Base-by-base conservation (phyloP, 768 basidiomycete genomes). In the Brasilioporus rufonigricans region DNA sequence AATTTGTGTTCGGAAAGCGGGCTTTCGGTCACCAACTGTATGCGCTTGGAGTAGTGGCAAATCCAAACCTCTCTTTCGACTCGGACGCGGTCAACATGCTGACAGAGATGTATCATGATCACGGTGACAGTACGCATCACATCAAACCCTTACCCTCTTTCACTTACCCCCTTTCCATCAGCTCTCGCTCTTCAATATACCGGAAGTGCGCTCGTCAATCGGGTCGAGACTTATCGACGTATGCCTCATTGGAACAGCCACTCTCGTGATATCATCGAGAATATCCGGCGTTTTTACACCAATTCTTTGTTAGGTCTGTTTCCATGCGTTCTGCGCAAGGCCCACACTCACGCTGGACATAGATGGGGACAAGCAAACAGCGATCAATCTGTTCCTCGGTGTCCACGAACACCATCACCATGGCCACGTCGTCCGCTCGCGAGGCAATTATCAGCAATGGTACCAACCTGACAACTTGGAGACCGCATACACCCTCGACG, bases 211-310 rank as follows among this genome's bases (percentile, higher is more conserved):
- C 83, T 98, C 10, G 95, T 98, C 43, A 98, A 98, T 64, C 80
- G 95, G 2, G 93, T 98, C 8, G 95, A 98, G 68, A 97, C 92
- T 1, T 98, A 98, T 65, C 84, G 95, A 39, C 83, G 93, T 27
- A 93, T 94, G 81, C 91, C 91, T 0, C 93, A 97, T 59, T 98
- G 96, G 95, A 93, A 93, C 64, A 94, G 92, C 61, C 96, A 98
- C 71, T 97, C 94, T 2, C 79, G 96, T 33, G 95, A 98, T 68
- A 92, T 98, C 64, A 92, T 94, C 59, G 94, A 97, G 72, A 96
- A 95, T 64, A 87, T 98, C 49, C 80, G 92, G 47, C 83, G 96
- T 19, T 97, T 96, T 67, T 98, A 98, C 68, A 87, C 93, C 10
- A 99, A 99, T 65, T 93, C 91, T 8, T 76, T 98, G 43, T 80